Base-by-base conservation (phyloP, 495 filamentous ascomycete species). In the Umbilicaria muhlenbergii region DNA sequence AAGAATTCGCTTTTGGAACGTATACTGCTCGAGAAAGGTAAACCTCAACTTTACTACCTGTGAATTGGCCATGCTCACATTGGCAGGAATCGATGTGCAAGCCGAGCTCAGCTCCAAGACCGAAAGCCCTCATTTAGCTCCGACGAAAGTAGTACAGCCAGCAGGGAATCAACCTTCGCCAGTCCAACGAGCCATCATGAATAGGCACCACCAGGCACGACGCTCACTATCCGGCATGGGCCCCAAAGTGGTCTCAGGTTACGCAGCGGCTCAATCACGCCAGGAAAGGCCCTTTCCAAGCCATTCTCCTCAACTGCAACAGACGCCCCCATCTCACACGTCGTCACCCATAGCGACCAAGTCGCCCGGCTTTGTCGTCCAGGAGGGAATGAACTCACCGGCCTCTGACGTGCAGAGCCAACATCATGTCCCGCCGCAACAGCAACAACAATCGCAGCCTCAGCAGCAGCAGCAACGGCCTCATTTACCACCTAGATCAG, bases 1-100 rank as follows among this genome's bases (percentile, higher is more conserved):
- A 96, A 96, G 66, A 98, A 96, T 61, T 95, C 89, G 19, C 69
- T 96, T 36, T 74, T 98, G 10, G 91, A 98, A 62, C 75, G 92
- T 18, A 94, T 98, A 52, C 66, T 98, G 34, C 72, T 96, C 5
- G 91, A 98, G 63, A 96, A 95, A 71, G 92, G 86, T 89, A 60
- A 17, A 58, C 36, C 34, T 11, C 16, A 16, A 24, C 11, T 33
- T 12, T 31, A 5, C 35, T 21, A 3, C 11, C 5, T 28, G 24
- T 10, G 24, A 28, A 28, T 10, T 28, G 24, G 24, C 6, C 24
- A 28, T 38, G 21, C 14, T 17, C 43, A 28, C 34, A 19, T 49
- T 7, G 16, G 16, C 39, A 94, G 86, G 91, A 48, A 94, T 96
- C 60, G 91, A 98, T 69, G 91, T 98, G 16, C 86, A 96, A 63